A percentile compares a stretch with the other conserved stretches of the same genome.
These are phyloP conservation scores for Dianthus caryophyllus DNA, from an alignment of 148 eudicot genomes.

Conservation along the genomic window DNA sequence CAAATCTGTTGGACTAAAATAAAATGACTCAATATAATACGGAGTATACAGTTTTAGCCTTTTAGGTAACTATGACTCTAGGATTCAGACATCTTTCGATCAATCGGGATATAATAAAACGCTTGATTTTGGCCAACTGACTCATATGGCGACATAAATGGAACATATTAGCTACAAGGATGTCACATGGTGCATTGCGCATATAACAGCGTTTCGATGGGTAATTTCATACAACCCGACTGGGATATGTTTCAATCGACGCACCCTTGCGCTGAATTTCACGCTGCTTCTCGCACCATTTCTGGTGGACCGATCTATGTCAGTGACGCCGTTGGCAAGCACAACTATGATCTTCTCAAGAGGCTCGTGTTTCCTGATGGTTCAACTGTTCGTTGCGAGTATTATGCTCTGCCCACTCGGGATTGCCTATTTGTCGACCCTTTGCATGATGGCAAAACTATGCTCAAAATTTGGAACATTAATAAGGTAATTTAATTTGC, in stretches of 20 bases:
- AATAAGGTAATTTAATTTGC: conserved; percentile 60
- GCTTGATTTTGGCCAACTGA: conserved; percentile 89
- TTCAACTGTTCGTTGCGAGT: conserved; percentile 57
- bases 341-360: conserved; percentile 64
- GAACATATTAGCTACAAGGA: conserved; percentile 93
- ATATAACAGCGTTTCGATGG: conserved; percentile 95
- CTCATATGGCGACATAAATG: conserved; percentile 84
- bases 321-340: conserved; percentile 80
- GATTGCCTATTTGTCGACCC: conserved; percentile 88
- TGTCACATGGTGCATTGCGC: conserved; percentile 99
- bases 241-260: conserved; percentile 99
- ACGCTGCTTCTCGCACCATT: conserved; percentile 84
- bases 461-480: conserved; percentile 92
- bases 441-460: conserved; percentile 76
- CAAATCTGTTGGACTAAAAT: no score
- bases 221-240: conserved; percentile 89
- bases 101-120: no score
- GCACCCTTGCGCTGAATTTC: conserved; percentile 91
- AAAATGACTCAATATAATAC: no score
- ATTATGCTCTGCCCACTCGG: conserved; percentile 74
- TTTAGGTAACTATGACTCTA: no score
- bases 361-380: conserved; percentile 80
- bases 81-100: no score
- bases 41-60: no score
- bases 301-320: conserved; percentile 96